Conservation (phyloP, 352 stramenopile species). For the Pythium volutum region DNA sequence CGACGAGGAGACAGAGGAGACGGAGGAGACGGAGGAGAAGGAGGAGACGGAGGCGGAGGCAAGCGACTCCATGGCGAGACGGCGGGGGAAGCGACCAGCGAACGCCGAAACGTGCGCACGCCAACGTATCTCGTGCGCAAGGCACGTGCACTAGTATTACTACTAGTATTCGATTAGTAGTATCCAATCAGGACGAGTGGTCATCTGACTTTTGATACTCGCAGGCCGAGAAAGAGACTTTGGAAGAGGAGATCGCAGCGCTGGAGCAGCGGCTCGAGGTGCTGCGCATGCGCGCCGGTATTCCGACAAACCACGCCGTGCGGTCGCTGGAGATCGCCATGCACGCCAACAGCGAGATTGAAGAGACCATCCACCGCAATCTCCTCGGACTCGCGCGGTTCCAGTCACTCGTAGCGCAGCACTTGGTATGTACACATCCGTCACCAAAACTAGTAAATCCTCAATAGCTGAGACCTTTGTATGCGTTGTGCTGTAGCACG, state of each 20-base stretch:
- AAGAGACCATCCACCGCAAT: constrained; percentile 15
- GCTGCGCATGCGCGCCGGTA: background rate
- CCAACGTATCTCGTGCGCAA: constrained; percentile 7
- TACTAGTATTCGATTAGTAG: no score
- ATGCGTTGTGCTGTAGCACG: background rate
- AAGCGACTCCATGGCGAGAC: background rate
- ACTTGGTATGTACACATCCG: background rate
- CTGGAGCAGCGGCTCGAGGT: constrained; percentile 2
- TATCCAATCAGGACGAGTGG: background rate
- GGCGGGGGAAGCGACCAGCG: no score
- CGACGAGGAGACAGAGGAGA: background rate
- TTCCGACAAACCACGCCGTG: background rate
- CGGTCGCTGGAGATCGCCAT: constrained; percentile 35
- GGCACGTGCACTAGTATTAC: background rate
- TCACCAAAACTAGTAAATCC: no score
- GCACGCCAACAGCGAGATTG: constrained; percentile 18
- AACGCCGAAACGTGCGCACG: background rate
- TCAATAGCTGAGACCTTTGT: no score
- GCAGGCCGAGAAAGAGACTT: background rate
- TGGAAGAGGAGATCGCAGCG: background rate
- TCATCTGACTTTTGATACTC: background rate
- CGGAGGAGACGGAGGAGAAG: background rate
- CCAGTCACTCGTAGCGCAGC: constrained; percentile 18
- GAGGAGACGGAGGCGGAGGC: background rate
- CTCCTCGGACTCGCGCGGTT: constrained; percentile 11